Conservation (phyloP, 441 rosid genomes). For the Brassica balearica region DNA sequence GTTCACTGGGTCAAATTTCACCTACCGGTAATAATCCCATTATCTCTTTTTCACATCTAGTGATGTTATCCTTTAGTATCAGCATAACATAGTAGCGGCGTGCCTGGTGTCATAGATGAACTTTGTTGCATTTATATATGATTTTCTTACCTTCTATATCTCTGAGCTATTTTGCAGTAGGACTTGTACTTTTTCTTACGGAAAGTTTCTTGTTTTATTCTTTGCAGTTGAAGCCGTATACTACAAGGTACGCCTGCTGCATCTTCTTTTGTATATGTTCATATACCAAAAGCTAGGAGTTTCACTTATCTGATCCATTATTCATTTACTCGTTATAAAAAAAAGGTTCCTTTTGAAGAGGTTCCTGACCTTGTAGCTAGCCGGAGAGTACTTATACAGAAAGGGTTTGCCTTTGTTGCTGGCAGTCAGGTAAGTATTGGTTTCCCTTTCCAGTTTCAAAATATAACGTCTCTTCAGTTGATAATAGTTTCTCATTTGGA, state of each 20-base stretch:
- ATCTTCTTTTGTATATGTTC: constrained; percentile 26
- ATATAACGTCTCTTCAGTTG: not conserved
- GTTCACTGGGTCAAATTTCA: constrained; percentile 56
- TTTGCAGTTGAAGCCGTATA: constrained; percentile 74
- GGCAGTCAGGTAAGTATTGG: constrained; percentile 58
- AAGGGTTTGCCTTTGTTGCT: constrained; percentile 86
- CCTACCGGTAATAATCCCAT: constrained; percentile 57
- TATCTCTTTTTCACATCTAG: no score
- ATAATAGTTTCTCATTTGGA: not conserved
- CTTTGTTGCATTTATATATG: constrained; percentile 24
- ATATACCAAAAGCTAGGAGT: not conserved
- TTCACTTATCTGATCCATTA: no score
- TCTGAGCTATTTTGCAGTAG: constrained; percentile 1
- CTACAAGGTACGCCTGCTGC: constrained; percentile 64
- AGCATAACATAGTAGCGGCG: no score
- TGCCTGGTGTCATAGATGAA: not conserved
- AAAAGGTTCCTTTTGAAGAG: constrained; percentile 96
- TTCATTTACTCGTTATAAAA: no score
- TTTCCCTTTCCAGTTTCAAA: not conserved
- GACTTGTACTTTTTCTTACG: constrained; percentile 12
- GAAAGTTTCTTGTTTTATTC: constrained; percentile 22
- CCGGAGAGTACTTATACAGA: constrained; percentile 72
- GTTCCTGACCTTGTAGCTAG: constrained; percentile 94
- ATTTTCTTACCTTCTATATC: constrained; percentile 5
- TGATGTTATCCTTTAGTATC: no score